Conservation (phyloP, 2,329 filamentous ascomycete genomes). For the Monilinia polystroma region DNA sequence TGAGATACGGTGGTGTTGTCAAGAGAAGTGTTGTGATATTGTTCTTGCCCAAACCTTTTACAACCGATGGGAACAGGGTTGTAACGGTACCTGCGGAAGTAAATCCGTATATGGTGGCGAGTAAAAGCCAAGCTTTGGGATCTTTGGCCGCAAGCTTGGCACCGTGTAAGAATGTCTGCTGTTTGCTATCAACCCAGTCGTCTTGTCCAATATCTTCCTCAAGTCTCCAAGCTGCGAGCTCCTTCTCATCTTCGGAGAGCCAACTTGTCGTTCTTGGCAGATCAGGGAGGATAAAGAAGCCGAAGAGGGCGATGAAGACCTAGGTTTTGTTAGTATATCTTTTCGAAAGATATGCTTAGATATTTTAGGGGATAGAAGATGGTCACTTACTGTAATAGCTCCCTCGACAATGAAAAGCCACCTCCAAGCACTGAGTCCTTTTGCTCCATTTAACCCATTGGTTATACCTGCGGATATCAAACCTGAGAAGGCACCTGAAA, state of each 20-base stretch:
- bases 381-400: slow-evolving; percentile 41
- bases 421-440: slow-evolving; percentile 51
- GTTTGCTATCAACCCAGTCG: slow-evolving; percentile 22
- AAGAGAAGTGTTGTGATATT: slow-evolving; percentile 15
- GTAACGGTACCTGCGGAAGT: slow-evolving; percentile 29
- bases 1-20: slow-evolving; percentile 31
- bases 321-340: background rate
- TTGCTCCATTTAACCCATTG: slow-evolving; percentile 47
- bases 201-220: slow-evolving; percentile 23
- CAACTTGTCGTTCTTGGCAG: slow-evolving; percentile 54
- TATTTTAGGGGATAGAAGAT: too few relatives aligned
- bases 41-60: slow-evolving; percentile 5
- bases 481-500: slow-evolving; percentile 52
- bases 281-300: slow-evolving; percentile 48
- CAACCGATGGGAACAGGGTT: slow-evolving; percentile 38
- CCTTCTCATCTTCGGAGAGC: slow-evolving; percentile 49
- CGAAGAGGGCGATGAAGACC: slow-evolving; percentile 12
- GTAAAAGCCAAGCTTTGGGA: slow-evolving; percentile 22
- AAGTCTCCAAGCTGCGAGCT: slow-evolving; percentile 41
- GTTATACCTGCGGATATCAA: slow-evolving; percentile 51
- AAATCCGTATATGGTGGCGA: slow-evolving; percentile 18
- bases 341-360: background rate
- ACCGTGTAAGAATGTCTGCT: slow-evolving; percentile 20
- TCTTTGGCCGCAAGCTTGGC: slow-evolving; percentile 17
- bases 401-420: slow-evolving; percentile 54